These are phyloP conservation scores for Bipolaris oryzae DNA, from an alignment of 2,329 filamentous ascomycete species.

Conservation along the genomic window DNA sequence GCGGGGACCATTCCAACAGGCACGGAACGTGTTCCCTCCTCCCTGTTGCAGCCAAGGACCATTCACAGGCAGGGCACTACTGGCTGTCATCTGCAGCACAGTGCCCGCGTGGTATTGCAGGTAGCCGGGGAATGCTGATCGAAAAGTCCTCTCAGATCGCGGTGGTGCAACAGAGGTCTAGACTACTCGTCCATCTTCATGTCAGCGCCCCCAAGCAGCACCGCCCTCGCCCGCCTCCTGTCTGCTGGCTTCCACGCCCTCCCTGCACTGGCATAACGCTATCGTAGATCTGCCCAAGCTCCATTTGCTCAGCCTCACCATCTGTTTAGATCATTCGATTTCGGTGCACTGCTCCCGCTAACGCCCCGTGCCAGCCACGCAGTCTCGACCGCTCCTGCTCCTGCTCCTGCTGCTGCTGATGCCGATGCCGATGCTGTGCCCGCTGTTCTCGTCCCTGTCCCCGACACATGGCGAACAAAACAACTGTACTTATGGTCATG, in stretches of 20 bases:
- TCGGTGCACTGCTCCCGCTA: background rate
- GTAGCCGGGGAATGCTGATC: slow-evolving; percentile 9
- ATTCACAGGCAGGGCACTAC: background rate
- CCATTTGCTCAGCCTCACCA: slow-evolving; percentile 2
- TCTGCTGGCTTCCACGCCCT: slow-evolving; percentile 5
- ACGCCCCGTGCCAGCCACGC: background rate
- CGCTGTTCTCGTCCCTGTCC: background rate
- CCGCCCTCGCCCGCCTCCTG: background rate
- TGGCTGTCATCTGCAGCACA: slow-evolving; percentile 3
- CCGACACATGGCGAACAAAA: background rate
- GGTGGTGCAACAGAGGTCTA: slow-evolving; percentile 1
- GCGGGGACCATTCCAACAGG: background rate
- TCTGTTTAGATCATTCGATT: background rate
- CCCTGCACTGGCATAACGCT: background rate
- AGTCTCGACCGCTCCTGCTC: background rate
- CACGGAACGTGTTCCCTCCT: background rate
- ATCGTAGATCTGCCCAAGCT: slow-evolving; percentile 10
- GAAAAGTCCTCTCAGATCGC: slow-evolving; percentile 10
- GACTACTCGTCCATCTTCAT: slow-evolving; percentile 1
- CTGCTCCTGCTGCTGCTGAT: background rate
- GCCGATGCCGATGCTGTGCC: background rate
- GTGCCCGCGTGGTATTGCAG: slow-evolving; percentile 3
- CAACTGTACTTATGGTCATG: background rate
- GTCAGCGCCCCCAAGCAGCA: slow-evolving; percentile 7
- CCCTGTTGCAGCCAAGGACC: slow-evolving; percentile 6